Evolutionary conservation across 805 yeast genomes (phyloP).

Genomic region (Sugiyamaella floridensis): DNA sequence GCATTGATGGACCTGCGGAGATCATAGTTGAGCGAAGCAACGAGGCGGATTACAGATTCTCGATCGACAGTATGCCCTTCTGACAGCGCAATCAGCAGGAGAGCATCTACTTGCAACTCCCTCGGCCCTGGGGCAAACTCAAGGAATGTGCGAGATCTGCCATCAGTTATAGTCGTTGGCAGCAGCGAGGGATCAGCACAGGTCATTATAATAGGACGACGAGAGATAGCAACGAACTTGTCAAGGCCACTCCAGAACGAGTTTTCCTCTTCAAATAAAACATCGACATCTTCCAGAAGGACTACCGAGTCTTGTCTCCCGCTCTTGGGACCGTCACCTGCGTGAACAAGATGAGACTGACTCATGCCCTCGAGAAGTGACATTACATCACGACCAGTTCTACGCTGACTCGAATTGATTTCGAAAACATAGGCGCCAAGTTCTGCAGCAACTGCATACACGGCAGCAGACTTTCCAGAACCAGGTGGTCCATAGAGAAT

Average conservation of each 20-base stretch:
- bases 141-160: slow-evolving; percentile 29
- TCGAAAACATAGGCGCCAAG: slow-evolving; percentile 72
- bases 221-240: slow-evolving; percentile 50
- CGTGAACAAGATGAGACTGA: slow-evolving; percentile 73
- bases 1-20: slow-evolving; percentile 24
- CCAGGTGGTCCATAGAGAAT: slow-evolving; percentile 58
- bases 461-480: slow-evolving; percentile 68
- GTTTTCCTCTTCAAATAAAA: slow-evolving; percentile 67
- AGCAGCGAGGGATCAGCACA: slow-evolving; percentile 32
- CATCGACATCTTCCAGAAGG: slow-evolving; percentile 79
- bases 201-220: slow-evolving; percentile 66
- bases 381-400: slow-evolving; percentile 66
- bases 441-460: slow-evolving; percentile 59
- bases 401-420: slow-evolving; percentile 62
- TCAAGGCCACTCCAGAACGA: slow-evolving; percentile 73
- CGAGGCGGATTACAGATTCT: slow-evolving; percentile 16
- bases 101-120: slow-evolving; percentile 21
- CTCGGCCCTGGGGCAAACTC: slow-evolving; percentile 22
- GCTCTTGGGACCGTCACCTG: slow-evolving; percentile 4
- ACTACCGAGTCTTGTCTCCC: slow-evolving; percentile 57
- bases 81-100: slow-evolving; percentile 28
- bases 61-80: slow-evolving; percentile 31
- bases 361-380: slow-evolving; percentile 66
- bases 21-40: slow-evolving; percentile 21
- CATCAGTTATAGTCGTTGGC: slow-evolving; percentile 35